These are phyloP conservation scores for Aspergillus tamarii DNA, from an alignment of 2,329 filamentous ascomycete species.

Conservation along the genomic window DNA sequence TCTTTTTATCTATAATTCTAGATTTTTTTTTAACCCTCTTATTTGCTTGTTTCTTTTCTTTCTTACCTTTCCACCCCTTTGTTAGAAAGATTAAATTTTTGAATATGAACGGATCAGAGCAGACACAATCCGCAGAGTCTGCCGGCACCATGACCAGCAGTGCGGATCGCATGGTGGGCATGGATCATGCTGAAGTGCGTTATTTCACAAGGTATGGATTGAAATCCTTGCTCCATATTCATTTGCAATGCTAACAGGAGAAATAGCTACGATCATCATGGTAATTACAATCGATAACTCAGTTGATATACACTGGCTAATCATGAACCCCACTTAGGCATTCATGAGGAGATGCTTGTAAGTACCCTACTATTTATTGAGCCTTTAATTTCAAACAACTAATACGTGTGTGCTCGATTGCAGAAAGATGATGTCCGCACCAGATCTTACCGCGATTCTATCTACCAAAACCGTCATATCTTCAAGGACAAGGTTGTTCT, in stretches of 20 bases:
- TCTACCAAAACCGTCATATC: conserved; percentile 93
- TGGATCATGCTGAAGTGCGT: conserved; percentile 96
- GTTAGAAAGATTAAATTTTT: conserved; percentile 9
- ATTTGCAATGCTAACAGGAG: conserved; percentile 20
- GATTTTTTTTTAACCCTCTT: conserved; percentile 8
- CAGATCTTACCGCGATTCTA: conserved; percentile 93
- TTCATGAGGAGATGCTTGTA: conserved; percentile 98
- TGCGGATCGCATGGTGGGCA: conserved; percentile 55
- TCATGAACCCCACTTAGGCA: conserved; percentile 62
- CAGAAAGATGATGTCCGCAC: conserved; percentile 99
- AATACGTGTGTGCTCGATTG: conserved; percentile 13
- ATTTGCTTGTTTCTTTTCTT: conserved; percentile 1
- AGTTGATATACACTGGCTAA: conserved; percentile 21
- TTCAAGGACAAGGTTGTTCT: conserved; percentile 93
- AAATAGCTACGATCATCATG: conserved; percentile 93
- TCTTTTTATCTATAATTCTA: background rate
- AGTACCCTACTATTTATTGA: conserved; percentile 45
- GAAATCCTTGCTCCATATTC: background rate
- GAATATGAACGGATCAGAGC: conserved; percentile 36
- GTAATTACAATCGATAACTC: conserved; percentile 56
- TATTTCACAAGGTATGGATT: conserved; percentile 90
- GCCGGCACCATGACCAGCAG: conserved; percentile 41
- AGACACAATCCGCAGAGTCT: conserved; percentile 23
- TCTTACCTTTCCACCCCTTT: background rate
- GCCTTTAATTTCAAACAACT: conserved; percentile 6